Evolutionary conservation across 2,329 filamentous ascomycete species (phyloP), one percentile per base, ranked within the genome.

Genomic region (Diplodia intermedia): DNA sequence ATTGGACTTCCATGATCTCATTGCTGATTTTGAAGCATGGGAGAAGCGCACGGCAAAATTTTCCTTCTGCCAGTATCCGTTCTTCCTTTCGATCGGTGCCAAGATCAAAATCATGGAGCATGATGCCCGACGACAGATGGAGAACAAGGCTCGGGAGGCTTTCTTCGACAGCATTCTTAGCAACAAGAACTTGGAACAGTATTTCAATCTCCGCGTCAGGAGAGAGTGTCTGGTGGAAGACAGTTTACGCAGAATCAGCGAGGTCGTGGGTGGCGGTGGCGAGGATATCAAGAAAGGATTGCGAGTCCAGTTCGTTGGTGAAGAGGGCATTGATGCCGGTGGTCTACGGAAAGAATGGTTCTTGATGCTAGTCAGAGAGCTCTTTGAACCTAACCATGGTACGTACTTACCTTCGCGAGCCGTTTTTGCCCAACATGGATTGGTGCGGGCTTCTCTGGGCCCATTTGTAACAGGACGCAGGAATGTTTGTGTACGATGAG

Each of bases 291-390:
- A 97, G 78, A 97, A 97, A 77, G 91, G 91, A 0, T 82, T 97
- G 33, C 88, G 91, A 20, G 95, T 97, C 69, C 89, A 91, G 69
- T 97, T 97, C 72, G 84, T 86, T 38, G 93, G 92, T 38, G 94
- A 97, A 79, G 94, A 97, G 79, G 94, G 94, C 4, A 89, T 97
- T 62, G 94, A 97, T 80, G 93, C 91, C 4, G 94, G 94, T 47
- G 94, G 94, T 0, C 83, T 97, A 67, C 88, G 93, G 68, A 97
- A 97, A 78, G 94, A 97, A 80, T 97, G 94, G 94, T 97, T 97
- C 76, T 81, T 97, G 62, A 86, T 97, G 69, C 85, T 97, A 26
- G 89, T 95, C 60, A 86, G 93, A 72, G 94, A 97, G 75, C 90
- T 97, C 38, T 97, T 97, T 79, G 93, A 96, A 73, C 93, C 93